A percentile compares a stretch with the other conserved stretches of the same genome.
phyloP scores from a whole-genome alignment of 2,329 filamentous ascomycete genomes.

The Aspergillus ochraceoroseus region DNA sequence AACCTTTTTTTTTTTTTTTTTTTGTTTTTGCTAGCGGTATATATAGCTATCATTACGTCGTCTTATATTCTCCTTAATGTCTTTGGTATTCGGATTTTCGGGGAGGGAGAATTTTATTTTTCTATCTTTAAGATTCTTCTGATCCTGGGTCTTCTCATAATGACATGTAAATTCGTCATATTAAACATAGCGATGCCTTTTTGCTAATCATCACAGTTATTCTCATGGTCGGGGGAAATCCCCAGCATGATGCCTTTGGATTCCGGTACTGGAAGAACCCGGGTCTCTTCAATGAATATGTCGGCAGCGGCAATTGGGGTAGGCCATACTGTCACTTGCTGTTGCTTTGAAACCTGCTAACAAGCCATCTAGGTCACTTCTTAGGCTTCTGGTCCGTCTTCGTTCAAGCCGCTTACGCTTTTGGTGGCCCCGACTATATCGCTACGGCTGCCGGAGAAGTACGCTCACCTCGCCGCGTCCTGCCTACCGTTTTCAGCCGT shows the following conservation, averaged over 20 bases:
- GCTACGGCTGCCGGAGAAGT: slow-evolving; percentile 62
- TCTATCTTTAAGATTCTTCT: slow-evolving; percentile 40
- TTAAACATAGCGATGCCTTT: no score
- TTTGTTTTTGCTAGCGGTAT: no score
- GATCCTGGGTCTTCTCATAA: slow-evolving; percentile 25
- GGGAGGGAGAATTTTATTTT: slow-evolving; percentile 47
- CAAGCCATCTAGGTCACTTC: no score
- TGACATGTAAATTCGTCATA: no score
- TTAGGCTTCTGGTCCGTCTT: no score
- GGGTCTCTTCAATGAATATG: slow-evolving; percentile 61
- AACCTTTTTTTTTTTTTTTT: no score
- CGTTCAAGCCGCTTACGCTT: no score
- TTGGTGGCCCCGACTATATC: no score
- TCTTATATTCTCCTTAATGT: slow-evolving; percentile 42
- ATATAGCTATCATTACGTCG: slow-evolving; percentile 36
- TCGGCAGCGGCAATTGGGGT: slow-evolving; percentile 58
- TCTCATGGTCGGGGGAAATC: slow-evolving; percentile 74
- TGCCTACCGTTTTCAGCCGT: slow-evolving; percentile 69
- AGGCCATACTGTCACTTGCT: no score
- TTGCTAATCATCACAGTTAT: slow-evolving; percentile 61
- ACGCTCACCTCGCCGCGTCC: slow-evolving; percentile 60
- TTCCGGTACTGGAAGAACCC: slow-evolving; percentile 61
- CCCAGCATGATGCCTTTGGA: slow-evolving; percentile 61
- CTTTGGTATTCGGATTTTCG: slow-evolving; percentile 41
- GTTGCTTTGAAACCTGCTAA: no score